Conservation (phyloP, 176 grass and related monocot species). For the Alopecurus myosuroides region DNA sequence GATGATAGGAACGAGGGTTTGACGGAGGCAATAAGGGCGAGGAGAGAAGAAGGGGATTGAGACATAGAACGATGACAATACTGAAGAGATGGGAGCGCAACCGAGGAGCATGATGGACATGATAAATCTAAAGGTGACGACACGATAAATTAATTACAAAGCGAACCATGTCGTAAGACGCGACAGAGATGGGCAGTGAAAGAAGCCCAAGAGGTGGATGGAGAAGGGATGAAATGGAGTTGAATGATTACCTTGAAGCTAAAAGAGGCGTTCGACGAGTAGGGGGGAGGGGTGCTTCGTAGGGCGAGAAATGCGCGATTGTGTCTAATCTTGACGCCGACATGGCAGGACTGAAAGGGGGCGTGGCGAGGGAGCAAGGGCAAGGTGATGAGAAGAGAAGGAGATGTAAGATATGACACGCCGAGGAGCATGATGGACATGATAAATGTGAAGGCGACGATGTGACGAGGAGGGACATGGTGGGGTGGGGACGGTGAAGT, state of each 20-base stretch:
- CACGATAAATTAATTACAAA: too few species aligned
- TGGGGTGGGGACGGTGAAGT: not conserved
- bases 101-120: too few species aligned
- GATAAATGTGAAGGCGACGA: not conserved
- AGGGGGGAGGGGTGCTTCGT: fast-evolving
- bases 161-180: not conserved
- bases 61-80: too few species aligned
- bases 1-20: too few species aligned
- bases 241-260: not conserved
- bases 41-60: too few species aligned
- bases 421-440: not conserved
- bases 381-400: not conserved
- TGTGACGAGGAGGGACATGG: not conserved
- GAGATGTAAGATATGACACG: not conserved
- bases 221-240: not conserved
- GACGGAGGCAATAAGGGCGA: too few species aligned
- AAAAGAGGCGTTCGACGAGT: not conserved
- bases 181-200: not conserved
- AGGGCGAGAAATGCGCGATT: not conserved
- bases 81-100: too few species aligned
- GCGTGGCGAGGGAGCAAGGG: too few species aligned
- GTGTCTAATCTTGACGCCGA: not conserved
- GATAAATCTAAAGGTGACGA: too few species aligned
- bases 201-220: not conserved
- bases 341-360: not conserved